Conservation (phyloP, 2,329 filamentous ascomycete species). For the Microcera coccophila region DNA sequence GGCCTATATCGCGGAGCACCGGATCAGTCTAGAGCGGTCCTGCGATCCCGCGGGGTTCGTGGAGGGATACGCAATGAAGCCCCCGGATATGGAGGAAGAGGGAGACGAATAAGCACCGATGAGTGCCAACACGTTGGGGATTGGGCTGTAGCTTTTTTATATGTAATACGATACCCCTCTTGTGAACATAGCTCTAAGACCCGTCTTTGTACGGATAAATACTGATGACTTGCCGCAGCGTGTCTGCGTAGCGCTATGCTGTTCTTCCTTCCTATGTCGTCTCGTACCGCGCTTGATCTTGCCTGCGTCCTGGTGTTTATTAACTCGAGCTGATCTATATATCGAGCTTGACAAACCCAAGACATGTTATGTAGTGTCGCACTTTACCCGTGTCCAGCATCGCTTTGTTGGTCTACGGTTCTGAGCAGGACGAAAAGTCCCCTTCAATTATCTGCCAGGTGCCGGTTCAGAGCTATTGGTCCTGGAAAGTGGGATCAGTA, state of each 20-base stretch:
- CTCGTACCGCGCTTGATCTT: too few species aligned
- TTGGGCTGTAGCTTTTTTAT: neutral
- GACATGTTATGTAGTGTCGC: too few species aligned
- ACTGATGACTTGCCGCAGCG: neutral
- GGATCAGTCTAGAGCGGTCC: slow-evolving; percentile 59
- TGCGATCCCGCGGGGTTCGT: slow-evolving; percentile 75
- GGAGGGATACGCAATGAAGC: slow-evolving; percentile 58
- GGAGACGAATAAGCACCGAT: slow-evolving; percentile 3
- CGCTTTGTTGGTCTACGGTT: too few species aligned
- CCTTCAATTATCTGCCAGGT: neutral
- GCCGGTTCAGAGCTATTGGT: neutral
- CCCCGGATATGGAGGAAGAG: slow-evolving; percentile 25
- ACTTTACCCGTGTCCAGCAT: too few species aligned
- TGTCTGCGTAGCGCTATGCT: neutral
- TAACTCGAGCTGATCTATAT: too few species aligned
- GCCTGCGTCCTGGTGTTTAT: too few species aligned
- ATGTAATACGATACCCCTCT: neutral
- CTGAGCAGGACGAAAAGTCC: too few species aligned
- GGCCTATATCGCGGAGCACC: slow-evolving; percentile 62
- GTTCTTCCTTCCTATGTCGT: too few species aligned
- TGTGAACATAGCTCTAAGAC: neutral
- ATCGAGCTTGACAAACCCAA: too few species aligned
- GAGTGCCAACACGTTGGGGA: slow-evolving; percentile 3
- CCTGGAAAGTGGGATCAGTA: neutral
- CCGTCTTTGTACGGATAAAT: neutral